phyloP scores from a whole-genome alignment of 495 filamentous ascomycete species.

The Entonaema liquescens region DNA sequence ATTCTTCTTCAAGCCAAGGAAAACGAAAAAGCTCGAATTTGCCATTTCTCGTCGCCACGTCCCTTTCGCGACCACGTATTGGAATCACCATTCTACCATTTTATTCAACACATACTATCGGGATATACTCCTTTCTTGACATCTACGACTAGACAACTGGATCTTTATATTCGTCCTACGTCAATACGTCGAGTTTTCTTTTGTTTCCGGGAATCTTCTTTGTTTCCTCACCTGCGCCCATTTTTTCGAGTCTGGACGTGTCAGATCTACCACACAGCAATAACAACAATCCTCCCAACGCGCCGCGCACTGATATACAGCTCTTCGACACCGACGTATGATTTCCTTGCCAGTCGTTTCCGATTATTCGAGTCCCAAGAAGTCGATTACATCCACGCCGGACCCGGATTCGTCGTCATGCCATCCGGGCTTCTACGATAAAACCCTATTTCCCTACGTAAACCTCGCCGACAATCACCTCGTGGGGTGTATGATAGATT shows the following conservation, averaged over 20 bases:
- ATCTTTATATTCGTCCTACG: constrained; percentile 20
- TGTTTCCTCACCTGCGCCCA: constrained; percentile 33
- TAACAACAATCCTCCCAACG: constrained; percentile 22
- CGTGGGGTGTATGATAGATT: constrained; percentile 74
- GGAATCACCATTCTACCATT: constrained; percentile 30
- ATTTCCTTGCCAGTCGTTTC: constrained; percentile 5
- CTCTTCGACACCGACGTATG: constrained; percentile 30
- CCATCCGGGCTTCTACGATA: constrained; percentile 63
- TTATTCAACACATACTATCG: constrained; percentile 39
- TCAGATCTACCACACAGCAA: constrained; percentile 18
- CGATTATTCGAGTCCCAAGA: constrained; percentile 24
- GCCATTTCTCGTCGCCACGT: constrained; percentile 34
- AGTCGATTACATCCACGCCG: constrained; percentile 48
- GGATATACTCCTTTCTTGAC: constrained; percentile 15
- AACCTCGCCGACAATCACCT: constrained; percentile 56
- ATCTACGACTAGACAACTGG: constrained; percentile 21
- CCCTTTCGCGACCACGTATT: constrained; percentile 33
- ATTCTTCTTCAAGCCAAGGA: constrained; percentile 31
- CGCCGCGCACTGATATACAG: constrained; percentile 25
- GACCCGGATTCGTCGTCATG: constrained; percentile 63
- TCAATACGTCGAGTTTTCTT: constrained; percentile 36
- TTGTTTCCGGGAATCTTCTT: constrained; percentile 41
- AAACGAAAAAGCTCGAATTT: constrained; percentile 26
- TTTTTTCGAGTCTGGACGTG: constrained; percentile 35
- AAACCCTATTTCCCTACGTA: constrained; percentile 46